These are phyloP conservation scores for grape (Vitis vinifera) DNA, from an alignment of 164 flowering plant genomes.

Conservation along the genomic window DNA sequence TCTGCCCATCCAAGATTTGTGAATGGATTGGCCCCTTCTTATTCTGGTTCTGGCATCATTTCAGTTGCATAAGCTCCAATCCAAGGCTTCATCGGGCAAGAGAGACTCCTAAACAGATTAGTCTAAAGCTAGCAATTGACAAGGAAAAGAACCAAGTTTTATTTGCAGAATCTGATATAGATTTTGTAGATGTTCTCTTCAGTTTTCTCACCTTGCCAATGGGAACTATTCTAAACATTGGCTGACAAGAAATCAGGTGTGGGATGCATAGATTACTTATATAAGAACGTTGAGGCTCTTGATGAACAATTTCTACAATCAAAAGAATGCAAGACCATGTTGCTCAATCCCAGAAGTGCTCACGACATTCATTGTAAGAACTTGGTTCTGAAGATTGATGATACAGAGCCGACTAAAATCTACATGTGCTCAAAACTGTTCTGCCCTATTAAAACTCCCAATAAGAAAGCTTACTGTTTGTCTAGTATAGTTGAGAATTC, in stretches of 20 bases:
- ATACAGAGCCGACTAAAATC: background rate
- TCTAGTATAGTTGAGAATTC: background rate
- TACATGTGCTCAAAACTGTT: background rate
- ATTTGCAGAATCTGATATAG: conserved; percentile 7
- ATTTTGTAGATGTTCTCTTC: conserved; percentile 19
- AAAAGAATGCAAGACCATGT: conserved; percentile 16
- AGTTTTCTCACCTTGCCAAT: conserved; percentile 26
- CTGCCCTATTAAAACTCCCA: background rate
- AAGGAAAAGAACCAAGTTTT: conserved; percentile 9
- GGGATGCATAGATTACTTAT: conserved; percentile 19
- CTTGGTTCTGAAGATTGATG: conserved; percentile 1
- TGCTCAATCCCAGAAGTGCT: conserved; percentile 9
- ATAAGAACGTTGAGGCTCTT: conserved; percentile 15
- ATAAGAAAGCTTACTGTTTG: background rate
- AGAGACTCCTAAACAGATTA: background rate
- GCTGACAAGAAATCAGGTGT: background rate
- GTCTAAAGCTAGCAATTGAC: conserved; percentile 19
- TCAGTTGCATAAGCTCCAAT: no score
- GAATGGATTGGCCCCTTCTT: no score
- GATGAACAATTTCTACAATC: conserved; percentile 1
- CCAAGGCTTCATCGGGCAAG: background rate
- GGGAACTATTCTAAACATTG: conserved; percentile 14
- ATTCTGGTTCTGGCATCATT: no score
- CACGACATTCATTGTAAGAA: conserved; percentile 1
- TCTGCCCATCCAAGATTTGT: no score